Base-by-base conservation (phyloP, 1,139 yeast species). In the Saccharomyces hybrid region DNA sequence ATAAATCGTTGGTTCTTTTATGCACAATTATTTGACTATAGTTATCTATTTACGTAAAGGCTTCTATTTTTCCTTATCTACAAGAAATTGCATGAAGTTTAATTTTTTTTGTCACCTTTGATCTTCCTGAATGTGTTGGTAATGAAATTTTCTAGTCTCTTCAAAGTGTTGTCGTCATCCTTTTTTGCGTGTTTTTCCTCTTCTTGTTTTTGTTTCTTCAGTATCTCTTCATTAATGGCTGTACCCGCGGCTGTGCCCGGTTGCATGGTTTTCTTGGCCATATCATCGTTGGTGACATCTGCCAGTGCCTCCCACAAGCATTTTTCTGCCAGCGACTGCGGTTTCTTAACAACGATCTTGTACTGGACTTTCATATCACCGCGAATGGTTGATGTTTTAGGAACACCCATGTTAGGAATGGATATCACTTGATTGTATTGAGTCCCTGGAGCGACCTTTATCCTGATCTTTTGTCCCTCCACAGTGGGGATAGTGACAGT, bases 261-360 rank as follows among this genome's bases (percentile, higher is more conserved):
- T 20, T 50, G 41, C 49, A 51, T 42, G 13, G 84, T 76, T 60
- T 93, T 76, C 62, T 81, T 86, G 3, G 99, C 98, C 31, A 78
- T 79, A 50, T 76, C 76, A 69, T 93, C 99, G 57, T 87, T 83
- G 54, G 86, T 80, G 3, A 96, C 86, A 67, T 89, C 97, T 0
- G 99, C 99, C 59, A 93, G 78, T 0, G 97, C 97, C 70, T 95
- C 99, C 64, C 95, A 78, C 56, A 93, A 75, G n/a, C 95, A 95
- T 8, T 84, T 84, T 70, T 93, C 97, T 2, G 93, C 86, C 14
- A 93, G 88, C 16, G 89, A 86, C 55, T 79, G 80, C 3, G 98
- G 93, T 56, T 83, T 79, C 61, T 83, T 76, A 1, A 91, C 82
- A 68, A 82, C 81, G 28, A 95, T 88, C 53, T 82, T 81, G 62